Evolutionary conservation across 495 filamentous ascomycete species (phyloP), one percentile per base, ranked within the genome.

Genomic region (Margaritispora aquatica): DNA sequence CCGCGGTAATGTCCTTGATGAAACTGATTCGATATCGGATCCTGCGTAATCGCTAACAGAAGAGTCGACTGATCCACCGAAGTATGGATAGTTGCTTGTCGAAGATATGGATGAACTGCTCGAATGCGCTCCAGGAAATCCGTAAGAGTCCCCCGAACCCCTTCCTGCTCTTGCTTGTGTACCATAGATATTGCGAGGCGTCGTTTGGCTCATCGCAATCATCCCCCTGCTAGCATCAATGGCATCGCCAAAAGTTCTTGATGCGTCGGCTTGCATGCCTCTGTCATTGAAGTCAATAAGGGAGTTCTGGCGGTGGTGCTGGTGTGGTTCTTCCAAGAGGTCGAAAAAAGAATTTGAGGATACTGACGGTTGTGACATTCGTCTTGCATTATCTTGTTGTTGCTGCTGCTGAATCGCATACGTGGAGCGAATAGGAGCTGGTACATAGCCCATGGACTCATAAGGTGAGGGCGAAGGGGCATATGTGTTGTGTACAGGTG

Each of bases 21-120:
- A 82, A 41, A 83, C 77, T 17, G 87, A 86, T 61, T 95, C 91
- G 51, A 96, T 89, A 61, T 84, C 80, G 23, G 90, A 94, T 58
- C 93, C 92, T 21, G 89, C 86, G 74, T 98, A 98, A 68, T 97
- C 94, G 58, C 90, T 96, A 2, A 94, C 89, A 0, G 93, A 96
- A 4, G 90, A 93, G 62, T 95, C 91, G 48, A 89, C 85, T 0
- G 89, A 93, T 24, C 84, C 88, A 19, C 88, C 87, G 62, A 88
- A 90, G 72, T 94, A 89, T 55, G 80, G 80, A 63, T 81, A 84
- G 46, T 76, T 79, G 26, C 73, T 78, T 19, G 84, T 81, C 13
- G 92, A 96, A 2, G 94, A 98, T 60, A 97, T 90, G 41, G 95
- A 97, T 1, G 95, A 97, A 66, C 82, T 90, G n/a, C 89, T 83